Conservation (phyloP, 768 basidiomycete genomes). For the Cystofilobasidium ferigula region DNA sequence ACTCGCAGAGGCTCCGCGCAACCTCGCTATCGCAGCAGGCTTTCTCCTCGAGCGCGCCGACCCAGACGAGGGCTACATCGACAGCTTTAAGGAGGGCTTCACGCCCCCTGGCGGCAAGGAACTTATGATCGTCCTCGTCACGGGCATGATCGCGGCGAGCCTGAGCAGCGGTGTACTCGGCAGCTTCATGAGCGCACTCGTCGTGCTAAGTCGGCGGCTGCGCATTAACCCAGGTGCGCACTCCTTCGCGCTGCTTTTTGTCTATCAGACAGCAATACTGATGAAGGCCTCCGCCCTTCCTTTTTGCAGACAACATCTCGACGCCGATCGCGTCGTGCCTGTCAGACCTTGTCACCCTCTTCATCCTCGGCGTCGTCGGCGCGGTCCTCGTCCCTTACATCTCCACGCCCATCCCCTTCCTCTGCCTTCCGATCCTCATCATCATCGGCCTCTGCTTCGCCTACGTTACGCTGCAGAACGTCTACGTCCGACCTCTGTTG, state of each 20-base stretch:
- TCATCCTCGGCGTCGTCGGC: conserved; percentile 54
- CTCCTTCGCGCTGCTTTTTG: background rate
- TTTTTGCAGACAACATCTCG: conserved; percentile 71
- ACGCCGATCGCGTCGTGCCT: conserved; percentile 86
- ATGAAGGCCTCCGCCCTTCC: background rate
- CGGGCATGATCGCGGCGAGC: conserved; percentile 58
- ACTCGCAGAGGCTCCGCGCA: background rate
- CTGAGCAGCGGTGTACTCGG: conserved; percentile 65
- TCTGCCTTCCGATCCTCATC: conserved; percentile 35
- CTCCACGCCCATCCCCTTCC: conserved; percentile 3
- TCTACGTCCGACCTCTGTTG: conserved; percentile 58
- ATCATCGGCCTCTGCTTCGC: conserved; percentile 47
- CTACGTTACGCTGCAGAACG: conserved; percentile 54
- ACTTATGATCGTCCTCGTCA: conserved; percentile 40
- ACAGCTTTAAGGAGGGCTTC: conserved; percentile 34
- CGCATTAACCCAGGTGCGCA: conserved; percentile 70
- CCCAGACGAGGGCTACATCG: conserved; percentile 20
- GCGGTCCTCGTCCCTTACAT: conserved; percentile 30
- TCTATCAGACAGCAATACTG: background rate
- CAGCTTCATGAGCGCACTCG: conserved; percentile 78
- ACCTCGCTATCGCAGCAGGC: conserved; percentile 19
- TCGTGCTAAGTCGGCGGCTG: conserved; percentile 63
- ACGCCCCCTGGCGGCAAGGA: conserved; percentile 40
- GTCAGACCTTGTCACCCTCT: conserved; percentile 82
- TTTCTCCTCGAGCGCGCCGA: conserved; percentile 19